phyloP scores from a whole-genome alignment of 768 basidiomycete genomes.

The Arthromyces matolae region DNA sequence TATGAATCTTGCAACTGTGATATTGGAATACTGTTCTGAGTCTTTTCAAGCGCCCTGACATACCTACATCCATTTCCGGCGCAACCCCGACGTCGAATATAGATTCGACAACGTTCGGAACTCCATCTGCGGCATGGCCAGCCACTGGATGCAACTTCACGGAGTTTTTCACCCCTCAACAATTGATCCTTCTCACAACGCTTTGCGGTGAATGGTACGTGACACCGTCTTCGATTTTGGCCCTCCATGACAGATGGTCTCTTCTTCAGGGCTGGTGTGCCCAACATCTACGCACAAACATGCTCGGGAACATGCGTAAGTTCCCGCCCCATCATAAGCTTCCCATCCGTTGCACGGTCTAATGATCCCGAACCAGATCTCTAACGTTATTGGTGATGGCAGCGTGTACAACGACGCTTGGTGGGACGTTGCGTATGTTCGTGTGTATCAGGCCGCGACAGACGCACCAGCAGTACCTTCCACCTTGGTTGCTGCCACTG shows the following conservation, averaged over 20 bases:
- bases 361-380: constrained; percentile 19
- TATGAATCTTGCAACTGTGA: not conserved
- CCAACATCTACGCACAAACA: constrained; percentile 37
- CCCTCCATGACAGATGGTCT: too few relatives aligned
- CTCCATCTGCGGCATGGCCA: constrained; percentile 65
- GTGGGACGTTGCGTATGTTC: constrained; percentile 59
- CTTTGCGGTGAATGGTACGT: constrained; percentile 50
- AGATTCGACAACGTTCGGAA: constrained; percentile 46
- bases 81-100: constrained; percentile 32
- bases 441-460: constrained; percentile 45
- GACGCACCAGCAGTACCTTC: not conserved
- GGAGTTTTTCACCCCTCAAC: constrained; percentile 58
- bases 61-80: constrained; percentile 39
- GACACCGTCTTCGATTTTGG: not conserved
- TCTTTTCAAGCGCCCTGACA: constrained; percentile 43
- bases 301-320: constrained; percentile 43
- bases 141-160: constrained; percentile 48
- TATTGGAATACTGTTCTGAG: too few relatives aligned
- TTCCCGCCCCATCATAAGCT: not conserved
- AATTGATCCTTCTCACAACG: constrained; percentile 70
- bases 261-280: constrained; percentile 41
- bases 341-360: too few relatives aligned
- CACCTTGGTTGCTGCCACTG: not conserved
- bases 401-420: constrained; percentile 47
- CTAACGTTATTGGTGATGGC: constrained; percentile 45